Conservation (phyloP, 2,329 filamentous ascomycete genomes). For the Ophiostoma pallidulum region DNA sequence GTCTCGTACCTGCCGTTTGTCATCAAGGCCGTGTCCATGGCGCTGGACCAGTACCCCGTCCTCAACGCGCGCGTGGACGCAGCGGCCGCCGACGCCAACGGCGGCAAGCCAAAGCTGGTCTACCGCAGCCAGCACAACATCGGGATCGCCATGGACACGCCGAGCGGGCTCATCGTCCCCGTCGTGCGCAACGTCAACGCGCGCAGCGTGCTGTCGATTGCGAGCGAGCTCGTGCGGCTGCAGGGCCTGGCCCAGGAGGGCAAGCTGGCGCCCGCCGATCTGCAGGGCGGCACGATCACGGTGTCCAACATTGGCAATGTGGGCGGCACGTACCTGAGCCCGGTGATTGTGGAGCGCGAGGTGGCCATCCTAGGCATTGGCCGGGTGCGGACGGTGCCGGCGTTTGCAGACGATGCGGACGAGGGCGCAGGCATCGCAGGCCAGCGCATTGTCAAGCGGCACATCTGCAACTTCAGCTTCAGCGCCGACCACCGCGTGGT, state of each 20-base stretch:
- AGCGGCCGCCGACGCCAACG: slow-evolving; percentile 18
- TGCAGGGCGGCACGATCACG: slow-evolving; percentile 83
- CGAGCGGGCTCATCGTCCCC: slow-evolving; percentile 77
- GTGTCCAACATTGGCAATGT: slow-evolving; percentile 95
- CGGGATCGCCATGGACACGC: slow-evolving; percentile 91
- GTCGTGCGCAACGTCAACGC: slow-evolving; percentile 77
- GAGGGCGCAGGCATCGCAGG: slow-evolving; percentile 48
- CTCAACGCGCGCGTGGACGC: slow-evolving; percentile 78
- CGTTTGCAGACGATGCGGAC: slow-evolving; percentile 55
- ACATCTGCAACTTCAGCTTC: slow-evolving; percentile 90
- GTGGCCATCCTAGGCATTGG: slow-evolving; percentile 89
- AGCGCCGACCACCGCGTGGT: slow-evolving; percentile 90
- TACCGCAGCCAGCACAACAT: slow-evolving; percentile 86
- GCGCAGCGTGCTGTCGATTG: slow-evolving; percentile 69
- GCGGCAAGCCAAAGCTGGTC: slow-evolving; percentile 61
- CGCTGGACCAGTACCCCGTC: slow-evolving; percentile 70
- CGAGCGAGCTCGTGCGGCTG: slow-evolving; percentile 64
- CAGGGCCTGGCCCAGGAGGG: slow-evolving; percentile 64
- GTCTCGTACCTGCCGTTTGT: slow-evolving; percentile 90
- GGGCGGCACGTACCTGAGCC: slow-evolving; percentile 82
- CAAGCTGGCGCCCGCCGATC: slow-evolving; percentile 63
- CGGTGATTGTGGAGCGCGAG: slow-evolving; percentile 83
- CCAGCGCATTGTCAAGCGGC: slow-evolving; percentile 59
- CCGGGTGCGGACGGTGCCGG: slow-evolving; percentile 67
- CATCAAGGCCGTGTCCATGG: slow-evolving; percentile 86